Base-by-base conservation (phyloP, 148 eudicot genomes). In the Camellia sinensis region DNA sequence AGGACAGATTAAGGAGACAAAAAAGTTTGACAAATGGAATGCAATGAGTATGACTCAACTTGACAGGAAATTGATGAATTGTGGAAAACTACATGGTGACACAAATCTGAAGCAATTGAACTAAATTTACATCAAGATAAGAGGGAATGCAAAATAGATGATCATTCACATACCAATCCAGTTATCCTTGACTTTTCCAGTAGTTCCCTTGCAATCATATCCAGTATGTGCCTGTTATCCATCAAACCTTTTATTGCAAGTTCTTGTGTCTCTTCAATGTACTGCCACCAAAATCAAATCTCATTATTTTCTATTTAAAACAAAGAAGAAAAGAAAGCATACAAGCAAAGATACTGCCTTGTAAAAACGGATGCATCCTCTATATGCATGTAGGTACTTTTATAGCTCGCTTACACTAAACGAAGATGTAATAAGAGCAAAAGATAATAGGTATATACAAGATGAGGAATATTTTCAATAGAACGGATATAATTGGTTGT, bases 211-310 rank as follows among this genome's bases (percentile, higher is more conserved):
- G 97, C 85, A 77, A 95, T 89, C 69, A 67, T 79, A 73, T 95
- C 98, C 81, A 95, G 86, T 73, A 95, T 92, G 68, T 90, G 95
- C 65, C 88, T 82, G 82, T 95, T 95, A 81, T 87, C 89, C 86
- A 82, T 85, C 87, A 95, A 82, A 41, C 92, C 98, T 75, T 88
- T 90, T 69, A 85, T 88, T 56, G 98, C 98, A 82, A 95, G 82
- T 82, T 90, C 98, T 84, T 95, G 97, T 1, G 95, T 91, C 86
- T 92, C 98, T 81, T 92, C 92, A 80, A 95, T 91, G 86, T 91
- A 92, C 98, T 95, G 91, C 75, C 80, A 83, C 44, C 80, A 78
- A 67, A 41, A 80, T 50, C 69, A 80, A 14, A 79, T 56, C 46
- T 57, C 78, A 73, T 78, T 66, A 67, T 14, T 66, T 74, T 65